Base-by-base conservation (phyloP, 1,139 yeast species). In the Geotrichum macrosporum region DNA sequence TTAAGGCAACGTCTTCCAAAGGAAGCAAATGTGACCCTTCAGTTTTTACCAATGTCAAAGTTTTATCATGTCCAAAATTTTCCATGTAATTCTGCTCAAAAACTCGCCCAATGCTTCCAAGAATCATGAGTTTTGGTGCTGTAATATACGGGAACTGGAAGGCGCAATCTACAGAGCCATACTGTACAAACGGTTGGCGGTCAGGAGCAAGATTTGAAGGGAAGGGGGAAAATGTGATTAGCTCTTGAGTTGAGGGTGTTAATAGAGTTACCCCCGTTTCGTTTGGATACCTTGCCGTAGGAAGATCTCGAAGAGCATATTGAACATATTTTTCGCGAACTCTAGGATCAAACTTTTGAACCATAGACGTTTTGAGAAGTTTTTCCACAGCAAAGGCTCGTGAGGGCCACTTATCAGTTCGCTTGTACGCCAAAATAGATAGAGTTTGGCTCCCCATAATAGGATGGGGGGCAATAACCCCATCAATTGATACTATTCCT, bases 391-490 rank as follows among this genome's bases (percentile, higher is more conserved):
- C 55, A 3, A 30, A 32, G 24, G 42, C 50, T 12, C 41, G 29
- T 20, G 51, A 41, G 2, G 43, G 37, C 56, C 56, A 53, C 15
- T 35, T 27, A 26, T 51, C 53, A 16, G n/a, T n/a, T n/a, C n/a
- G n/a, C 19, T 27, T 35, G 29, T 32, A 33, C 16, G 54, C 42
- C 4, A 40, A 31, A 20, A 22, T 21, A 15, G 44, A 30, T 5
- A 39, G 32, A 1, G 5, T 5, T 13, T 16, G 16, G 8, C 8
- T 13, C 19, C 16, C 20, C 21, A 27, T 20, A 5, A 33, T 8
- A 32, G 15, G 5, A 6, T 5, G 15, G 6, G 45, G 41, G 6
- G 26, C 21, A 13, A 53, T 29, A 27, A 53, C 50, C 19, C 50
- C 50, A 24, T 53, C 55, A 31, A 53, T 41, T 4, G 50, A 46